Base-by-base conservation (phyloP, 1,284 basidiomycete genomes). In the Wolfiporia cocos region DNA sequence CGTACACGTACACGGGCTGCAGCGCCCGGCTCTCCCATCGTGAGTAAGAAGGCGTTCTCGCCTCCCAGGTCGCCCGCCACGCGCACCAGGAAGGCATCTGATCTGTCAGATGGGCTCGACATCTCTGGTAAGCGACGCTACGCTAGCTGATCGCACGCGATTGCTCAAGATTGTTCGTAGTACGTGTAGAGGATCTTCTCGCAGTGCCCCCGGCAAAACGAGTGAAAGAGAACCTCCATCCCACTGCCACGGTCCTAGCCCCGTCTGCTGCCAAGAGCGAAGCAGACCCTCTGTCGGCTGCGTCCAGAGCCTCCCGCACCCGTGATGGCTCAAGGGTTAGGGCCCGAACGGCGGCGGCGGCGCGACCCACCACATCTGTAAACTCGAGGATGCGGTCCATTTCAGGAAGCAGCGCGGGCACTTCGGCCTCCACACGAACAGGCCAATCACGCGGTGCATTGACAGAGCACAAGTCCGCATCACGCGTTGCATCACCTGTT, bases 111-210 rank as follows among this genome's bases (percentile, higher is more conserved):
- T 10, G 48, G 43, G 18, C 19, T 46, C 12, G 49, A 57, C 28
- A 39, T 57, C 12, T 56, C 55, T 17, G 52, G 44, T 56, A 40
- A 20, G 55, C 44, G 10, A 3, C 17, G 23, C 36, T 31, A 7
- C n/a, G n/a, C n/a, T n/a, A n/a, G 29, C 37, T 17, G 39, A 17
- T 30, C 33, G 19, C 2, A 9, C 30, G 19, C 37, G 12, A n/a
- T 31, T 29, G 36, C 7, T 31, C 9, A 47, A 17, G 24, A 12
- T 32, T 11, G 18, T 32, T 28, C 7, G 12, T 26, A 58, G 58
- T 60, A 6, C 44, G 45, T 4, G 50, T 55, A 4, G 57, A 59
- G 39, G 50, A 50, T 29, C 39, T 61, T n/a, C 48, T 61, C 5
- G 46, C 40, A 5, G 36, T 56, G 2, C 52, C 52, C 4, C 32